Evolutionary conservation across 257 asterid species (phyloP), one percentile per base, ranked within the genome.

Genomic region (Solanum chiquidenum): DNA sequence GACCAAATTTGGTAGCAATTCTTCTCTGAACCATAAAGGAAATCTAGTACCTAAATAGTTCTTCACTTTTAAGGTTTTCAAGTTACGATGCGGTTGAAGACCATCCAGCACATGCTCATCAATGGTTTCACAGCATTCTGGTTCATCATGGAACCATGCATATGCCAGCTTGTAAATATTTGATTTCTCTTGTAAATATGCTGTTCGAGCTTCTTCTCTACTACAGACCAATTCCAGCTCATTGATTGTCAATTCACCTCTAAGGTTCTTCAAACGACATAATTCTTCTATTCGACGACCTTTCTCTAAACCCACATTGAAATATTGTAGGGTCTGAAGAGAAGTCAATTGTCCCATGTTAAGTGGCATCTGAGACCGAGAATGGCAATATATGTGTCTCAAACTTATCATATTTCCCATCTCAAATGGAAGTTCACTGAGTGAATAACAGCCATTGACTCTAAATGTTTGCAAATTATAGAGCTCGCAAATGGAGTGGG

Each of bases 61-160:
- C 3, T 3, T 23, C 35, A 91, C 49, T 7, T 5, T 27, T 25
- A 89, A 44, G 20, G 83, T 64, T 83, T 88, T 87, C 86, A 91
- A 27, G 35, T 89, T 58, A 25, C 5, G 69, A 23, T 86, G 88
- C 2, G 91, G 90, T 21, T 86, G 83, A 21, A 89, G 93, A 33
- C 87, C 90, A 21, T 91, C 87, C 35, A 91, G 31, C 11, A 90
- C 84, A 72, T n/a, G 12, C 13, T 88, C 87, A 18, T 88, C 38
- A n/a, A n/a, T 35, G 29, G 9, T 5, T 3, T 33, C 60, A 84
- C 74, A 58, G 25, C 35, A 46, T 40, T 83, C n/a, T 16, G 27
- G 69, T 58, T 38, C 69, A 58, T 84, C 34, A 29, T 77, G 86
- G 12, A 62, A 38, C 89, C 62, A 80, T 27, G 69, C 25, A 79